phyloP scores from a whole-genome alignment of 2,329 filamentous ascomycete species.

The Pseudocercospora fuligena region DNA sequence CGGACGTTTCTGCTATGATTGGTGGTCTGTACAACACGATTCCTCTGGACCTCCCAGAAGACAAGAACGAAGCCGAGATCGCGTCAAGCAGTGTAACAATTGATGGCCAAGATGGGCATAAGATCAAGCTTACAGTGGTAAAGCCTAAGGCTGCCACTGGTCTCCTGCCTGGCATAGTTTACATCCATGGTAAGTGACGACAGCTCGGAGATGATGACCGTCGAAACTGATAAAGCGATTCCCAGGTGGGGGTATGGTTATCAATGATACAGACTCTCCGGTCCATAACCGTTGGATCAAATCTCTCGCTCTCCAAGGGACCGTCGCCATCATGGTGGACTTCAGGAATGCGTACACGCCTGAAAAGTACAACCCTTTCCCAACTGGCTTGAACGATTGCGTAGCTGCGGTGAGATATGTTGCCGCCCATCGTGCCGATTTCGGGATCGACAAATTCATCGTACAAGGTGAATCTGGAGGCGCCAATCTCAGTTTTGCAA shows the following conservation, averaged over 20 bases:
- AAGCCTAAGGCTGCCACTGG: slow-evolving; percentile 18
- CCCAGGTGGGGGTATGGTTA: slow-evolving; percentile 35
- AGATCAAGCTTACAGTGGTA: slow-evolving; percentile 30
- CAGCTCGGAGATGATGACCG: not conserved
- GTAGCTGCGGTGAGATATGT: slow-evolving; percentile 34
- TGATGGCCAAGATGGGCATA: slow-evolving; percentile 28
- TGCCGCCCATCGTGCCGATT: slow-evolving; percentile 26
- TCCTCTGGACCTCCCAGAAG: slow-evolving; percentile 19
- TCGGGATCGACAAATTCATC: slow-evolving; percentile 36
- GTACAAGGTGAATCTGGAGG: slow-evolving; percentile 41
- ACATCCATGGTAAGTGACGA: slow-evolving; percentile 32
- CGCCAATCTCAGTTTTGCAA: slow-evolving; percentile 37
- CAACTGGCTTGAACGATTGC: slow-evolving; percentile 40
- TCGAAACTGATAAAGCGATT: slow-evolving; percentile 24
- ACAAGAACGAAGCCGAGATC: slow-evolving; percentile 24
- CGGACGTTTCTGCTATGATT: slow-evolving; percentile 3
- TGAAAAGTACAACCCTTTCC: slow-evolving; percentile 35
- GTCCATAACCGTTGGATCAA: slow-evolving; percentile 36
- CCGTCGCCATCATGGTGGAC: slow-evolving; percentile 35
- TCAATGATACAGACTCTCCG: slow-evolving; percentile 28
- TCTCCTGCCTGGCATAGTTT: slow-evolving; percentile 31
- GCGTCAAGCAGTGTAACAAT: slow-evolving; percentile 16
- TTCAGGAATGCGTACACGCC: slow-evolving; percentile 42
- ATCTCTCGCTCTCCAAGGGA: slow-evolving; percentile 33
- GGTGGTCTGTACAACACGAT: slow-evolving; percentile 5